These are phyloP conservation scores for Skeletonema costatum DNA, from an alignment of 108 stramenopile genomes.

Conservation along the genomic window DNA sequence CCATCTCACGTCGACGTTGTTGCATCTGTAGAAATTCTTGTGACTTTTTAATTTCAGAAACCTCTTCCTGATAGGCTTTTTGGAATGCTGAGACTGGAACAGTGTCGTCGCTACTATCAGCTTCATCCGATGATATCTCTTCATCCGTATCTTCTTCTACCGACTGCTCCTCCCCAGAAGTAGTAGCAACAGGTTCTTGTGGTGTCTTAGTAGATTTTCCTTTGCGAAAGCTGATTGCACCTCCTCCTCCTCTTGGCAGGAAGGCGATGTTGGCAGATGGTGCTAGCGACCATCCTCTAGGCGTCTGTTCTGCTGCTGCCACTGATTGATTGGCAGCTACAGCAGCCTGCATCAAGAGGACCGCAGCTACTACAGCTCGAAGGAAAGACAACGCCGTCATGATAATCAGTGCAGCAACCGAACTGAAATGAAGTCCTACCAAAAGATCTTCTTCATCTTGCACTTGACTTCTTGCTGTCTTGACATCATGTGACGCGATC, in stretches of 20 bases:
- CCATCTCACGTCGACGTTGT: conserved; percentile 34
- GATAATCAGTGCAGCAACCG: too few species aligned
- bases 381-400: neutral
- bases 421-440: too few species aligned
- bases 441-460: too few species aligned
- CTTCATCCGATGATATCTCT: neutral
- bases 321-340: neutral
- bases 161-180: neutral
- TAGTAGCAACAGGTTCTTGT: neutral
- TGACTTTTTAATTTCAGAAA: conserved; percentile 30
- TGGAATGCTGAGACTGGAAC: neutral
- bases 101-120: neutral
- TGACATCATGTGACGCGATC: too few species aligned
- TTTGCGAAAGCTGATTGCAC: neutral
- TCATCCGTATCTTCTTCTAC: neutral
- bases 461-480: too few species aligned
- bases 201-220: neutral
- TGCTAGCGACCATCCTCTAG: neutral
- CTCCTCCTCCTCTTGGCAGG: neutral
- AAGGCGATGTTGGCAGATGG: neutral
- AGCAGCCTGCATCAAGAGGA: neutral
- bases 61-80: conserved; percentile 11
- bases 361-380: neutral
- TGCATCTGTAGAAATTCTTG: conserved; percentile 38
- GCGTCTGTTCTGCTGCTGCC: neutral